phyloP scores from a whole-genome alignment of 1,284 basidiomycete species.

The Mycosarcoma maydis region DNA sequence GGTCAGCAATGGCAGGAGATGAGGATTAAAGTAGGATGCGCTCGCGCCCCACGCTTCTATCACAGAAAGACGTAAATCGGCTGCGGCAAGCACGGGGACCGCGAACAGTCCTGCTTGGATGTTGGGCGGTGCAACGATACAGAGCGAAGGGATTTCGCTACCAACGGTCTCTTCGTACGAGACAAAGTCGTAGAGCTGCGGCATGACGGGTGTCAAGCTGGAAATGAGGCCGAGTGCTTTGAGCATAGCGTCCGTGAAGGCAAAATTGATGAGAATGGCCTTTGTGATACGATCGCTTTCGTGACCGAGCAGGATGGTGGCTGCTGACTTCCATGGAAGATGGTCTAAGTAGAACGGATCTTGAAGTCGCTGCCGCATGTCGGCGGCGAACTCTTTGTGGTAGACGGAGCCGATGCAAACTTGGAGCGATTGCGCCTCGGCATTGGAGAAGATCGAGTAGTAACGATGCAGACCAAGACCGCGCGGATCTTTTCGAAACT shows the following conservation, averaged over 20 bases:
- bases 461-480: constrained; percentile 41
- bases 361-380: constrained; percentile 30
- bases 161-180: constrained; percentile 26
- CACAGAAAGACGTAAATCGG: constrained; percentile 36
- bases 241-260: constrained; percentile 37
- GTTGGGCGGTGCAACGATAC: constrained; percentile 35
- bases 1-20: constrained; percentile 32
- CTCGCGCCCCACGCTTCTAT: constrained; percentile 42
- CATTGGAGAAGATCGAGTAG: constrained; percentile 38
- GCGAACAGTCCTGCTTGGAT: constrained; percentile 41
- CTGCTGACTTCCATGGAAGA: constrained; percentile 30
- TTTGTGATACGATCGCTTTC: constrained; percentile 34
- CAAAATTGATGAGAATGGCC: constrained; percentile 40
- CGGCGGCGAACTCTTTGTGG: constrained; percentile 38
- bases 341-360: constrained; percentile 32
- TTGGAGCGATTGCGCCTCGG: constrained; percentile 35
- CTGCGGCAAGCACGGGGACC: constrained; percentile 33
- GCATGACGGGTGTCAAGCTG: constrained; percentile 35
- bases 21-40: constrained; percentile 42
- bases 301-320: constrained; percentile 30
- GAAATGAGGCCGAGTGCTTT: constrained; percentile 35
- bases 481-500: constrained; percentile 33
- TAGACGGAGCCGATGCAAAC: constrained; percentile 33
- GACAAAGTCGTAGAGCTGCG: constrained; percentile 42
- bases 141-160: constrained; percentile 39